Evolutionary conservation across 2,329 filamentous ascomycete genomes (phyloP), one percentile per base, ranked within the genome.

Genomic region (Septoria petroselini): DNA sequence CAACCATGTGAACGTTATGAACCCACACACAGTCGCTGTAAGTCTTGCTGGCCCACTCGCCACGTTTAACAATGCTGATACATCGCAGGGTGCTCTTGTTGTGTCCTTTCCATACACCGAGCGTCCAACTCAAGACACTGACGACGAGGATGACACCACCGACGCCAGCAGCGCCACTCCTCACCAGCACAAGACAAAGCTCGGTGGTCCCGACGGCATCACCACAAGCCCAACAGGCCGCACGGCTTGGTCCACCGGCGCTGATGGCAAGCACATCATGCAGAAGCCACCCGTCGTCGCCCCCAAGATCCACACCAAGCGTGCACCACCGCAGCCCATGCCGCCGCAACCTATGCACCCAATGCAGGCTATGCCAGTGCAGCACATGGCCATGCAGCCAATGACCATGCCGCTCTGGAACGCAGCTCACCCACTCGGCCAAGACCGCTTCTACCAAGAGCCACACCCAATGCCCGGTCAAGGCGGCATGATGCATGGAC

Each of bases 201-300:
- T n/a, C n/a, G n/a, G n/a, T n/a, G 19, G 7, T 18, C 15, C 31
- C 19, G 33, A 38, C 17, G 41, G 37, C 44, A 43, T 30, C 21
- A 42, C 41, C 42, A 38, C 15, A 21, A 62, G 58, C 41, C 60
- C 62, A 14, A 60, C 61, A n/a, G 62, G 62, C 14, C 63, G 63
- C 46, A 65, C 63, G n/a, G 48, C 54, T 8, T 64, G 58, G 59
- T 19, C 21, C 19, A 25, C 43, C 19, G 51, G 57, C 46, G 43
- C 48, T 15, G 41, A 59, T 21, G 60, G 60, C 49, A 46, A 48
- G 8, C 7, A n/a, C 18, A 33, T n/a, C 2, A 21, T 46, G 12
- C 15, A 40, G 9, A 29, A 33, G 7, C 17, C 46, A 8, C 41
- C 52, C 3, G 8, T 23, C 29, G 25, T 31, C 29, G 41, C 55